A percentile compares a stretch with the other conserved stretches of the same genome.
Evolutionary conservation across 2,329 filamentous ascomycete species (phyloP).

Genomic region (Alternaria novae-zelandiae): DNA sequence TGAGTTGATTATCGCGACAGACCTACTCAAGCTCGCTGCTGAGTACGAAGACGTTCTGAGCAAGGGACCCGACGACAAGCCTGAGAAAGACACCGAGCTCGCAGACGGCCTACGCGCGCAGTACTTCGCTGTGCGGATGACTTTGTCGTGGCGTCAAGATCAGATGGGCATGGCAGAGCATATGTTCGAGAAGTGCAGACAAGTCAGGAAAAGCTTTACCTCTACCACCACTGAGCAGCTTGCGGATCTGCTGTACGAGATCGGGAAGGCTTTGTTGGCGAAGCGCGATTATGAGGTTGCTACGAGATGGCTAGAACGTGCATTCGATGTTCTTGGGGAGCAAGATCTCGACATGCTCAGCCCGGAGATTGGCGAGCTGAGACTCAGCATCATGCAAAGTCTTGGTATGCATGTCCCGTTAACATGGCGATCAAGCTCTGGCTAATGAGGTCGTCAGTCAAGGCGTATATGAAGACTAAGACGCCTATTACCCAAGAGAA

Average conservation of each 20-base stretch:
- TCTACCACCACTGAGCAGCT: slow-evolving; percentile 64
- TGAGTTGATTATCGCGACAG: slow-evolving; percentile 64
- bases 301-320: slow-evolving; percentile 75
- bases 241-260: slow-evolving; percentile 72
- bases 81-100: slow-evolving; percentile 36
- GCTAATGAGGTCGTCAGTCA: slow-evolving; percentile 54
- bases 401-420: slow-evolving; percentile 38
- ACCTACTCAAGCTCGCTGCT: slow-evolving; percentile 69
- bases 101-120: slow-evolving; percentile 60
- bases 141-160: slow-evolving; percentile 76
- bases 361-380: slow-evolving; percentile 67
- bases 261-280: slow-evolving; percentile 67
- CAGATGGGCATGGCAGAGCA: slow-evolving; percentile 79
- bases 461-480: slow-evolving; percentile 59
- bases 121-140: slow-evolving; percentile 70
- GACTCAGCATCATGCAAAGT: slow-evolving; percentile 68
- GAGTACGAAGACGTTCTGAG: slow-evolving; percentile 51
- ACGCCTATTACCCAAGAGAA: slow-evolving; percentile 55
- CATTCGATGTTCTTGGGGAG: slow-evolving; percentile 64
- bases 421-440: no score
- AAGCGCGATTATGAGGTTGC: slow-evolving; percentile 63
- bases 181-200: slow-evolving; percentile 69
- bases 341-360: slow-evolving; percentile 64
- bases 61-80: slow-evolving; percentile 19
- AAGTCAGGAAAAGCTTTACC: slow-evolving; percentile 51